These are phyloP conservation scores for Flaveria linearis DNA, from an alignment of 129 eudicot species.

Conservation along the genomic window DNA sequence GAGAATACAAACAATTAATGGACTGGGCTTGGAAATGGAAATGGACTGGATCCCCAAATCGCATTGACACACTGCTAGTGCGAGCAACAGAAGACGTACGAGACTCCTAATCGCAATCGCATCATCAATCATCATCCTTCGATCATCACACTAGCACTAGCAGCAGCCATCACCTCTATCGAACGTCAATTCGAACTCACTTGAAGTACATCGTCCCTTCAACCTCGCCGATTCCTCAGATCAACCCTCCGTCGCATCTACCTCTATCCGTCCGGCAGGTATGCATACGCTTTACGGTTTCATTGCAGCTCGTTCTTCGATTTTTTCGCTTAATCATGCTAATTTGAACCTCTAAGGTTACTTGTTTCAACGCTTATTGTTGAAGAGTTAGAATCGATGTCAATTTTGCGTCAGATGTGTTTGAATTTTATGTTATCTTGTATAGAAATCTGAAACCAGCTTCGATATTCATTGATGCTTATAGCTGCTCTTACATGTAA, in stretches of 20 bases:
- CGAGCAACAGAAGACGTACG: background rate
- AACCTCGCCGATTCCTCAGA: slow-evolving; percentile 3
- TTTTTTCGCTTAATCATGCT: slow-evolving; percentile 9
- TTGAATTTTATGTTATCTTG: background rate
- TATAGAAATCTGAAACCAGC: background rate
- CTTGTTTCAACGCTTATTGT: background rate
- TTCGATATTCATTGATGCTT: too few species aligned
- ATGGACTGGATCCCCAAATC: background rate
- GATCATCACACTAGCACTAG: slow-evolving; percentile 3
- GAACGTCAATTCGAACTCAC: slow-evolving; percentile 23
- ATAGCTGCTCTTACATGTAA: background rate
- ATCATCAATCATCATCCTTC: background rate
- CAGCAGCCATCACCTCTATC: slow-evolving; percentile 24
- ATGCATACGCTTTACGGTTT: slow-evolving; percentile 16
- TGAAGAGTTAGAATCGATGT: slow-evolving; percentile 10
- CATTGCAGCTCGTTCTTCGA: slow-evolving; percentile 2
- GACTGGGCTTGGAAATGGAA: slow-evolving; percentile 10
- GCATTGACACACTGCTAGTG: background rate
- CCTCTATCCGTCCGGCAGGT: slow-evolving; percentile 23
- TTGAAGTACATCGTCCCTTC: slow-evolving; percentile 11
- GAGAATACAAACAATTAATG: background rate
- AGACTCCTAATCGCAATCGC: background rate
- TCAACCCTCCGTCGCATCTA: slow-evolving; percentile 15
- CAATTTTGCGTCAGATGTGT: background rate
- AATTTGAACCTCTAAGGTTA: background rate